Evolutionary conservation across 2,329 filamentous ascomycete genomes (phyloP), one percentile per base, ranked within the genome.

Genomic region (Pezicula radicicola): DNA sequence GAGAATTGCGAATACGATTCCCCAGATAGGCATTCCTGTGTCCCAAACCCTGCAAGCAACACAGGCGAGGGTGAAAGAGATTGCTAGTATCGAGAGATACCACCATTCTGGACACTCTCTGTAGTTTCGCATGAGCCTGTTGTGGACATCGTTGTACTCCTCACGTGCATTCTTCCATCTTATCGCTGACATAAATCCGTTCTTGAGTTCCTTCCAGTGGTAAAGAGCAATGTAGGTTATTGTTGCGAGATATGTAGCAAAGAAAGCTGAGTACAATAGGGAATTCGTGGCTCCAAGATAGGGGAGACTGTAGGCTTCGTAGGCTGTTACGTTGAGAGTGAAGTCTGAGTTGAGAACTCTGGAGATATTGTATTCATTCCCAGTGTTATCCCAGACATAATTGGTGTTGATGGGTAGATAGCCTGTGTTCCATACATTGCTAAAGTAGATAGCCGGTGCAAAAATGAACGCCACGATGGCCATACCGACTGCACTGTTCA

Each of bases 351-450:
- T 64, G 21, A 67, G 53, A 13, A 66, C 53, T 27, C 54, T 48
- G 28, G 30, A 54, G 33, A 63, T 61, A 40, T 65, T 66, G 51
- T 66, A 67, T 48, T 43, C 41, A 6, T 53, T 19, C 6, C 62
- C 63, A 2, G 48, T 53, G 21, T 52, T 44, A 48, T 64, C 63
- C n/a, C 3, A 48, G 3, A 48, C 33, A 48, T 73, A 74, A 1
- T 84, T 81, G 63, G 88, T 85, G 65, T 77, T 78, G 59, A 77
- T 75, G 8, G 75, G 75, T 6, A 78, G 63, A 37, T 73, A 77
- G 0, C 67, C 72, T 0, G 73, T 68, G 49, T 70, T 66, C 53
- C 69, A 71, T n/a, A 70, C 70, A 43, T 49, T 49, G 48, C 19
- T 43, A 47, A 67, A 69, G 65, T 65, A 53, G n/a, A 50, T 35